phyloP scores from a whole-genome alignment of 2,329 filamentous ascomycete species.

The Calonectria montana region DNA sequence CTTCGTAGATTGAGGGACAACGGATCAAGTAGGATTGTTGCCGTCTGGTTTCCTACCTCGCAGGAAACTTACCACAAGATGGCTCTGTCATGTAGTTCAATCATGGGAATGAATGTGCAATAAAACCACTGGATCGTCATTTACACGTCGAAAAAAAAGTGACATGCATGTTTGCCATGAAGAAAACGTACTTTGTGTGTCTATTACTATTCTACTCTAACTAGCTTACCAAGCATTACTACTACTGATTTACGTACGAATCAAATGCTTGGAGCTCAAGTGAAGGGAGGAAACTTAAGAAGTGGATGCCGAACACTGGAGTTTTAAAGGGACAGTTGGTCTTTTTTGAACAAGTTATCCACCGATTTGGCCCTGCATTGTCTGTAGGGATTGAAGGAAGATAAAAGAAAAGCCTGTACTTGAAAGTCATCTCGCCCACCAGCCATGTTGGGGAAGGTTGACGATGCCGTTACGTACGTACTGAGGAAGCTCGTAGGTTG shows the following conservation, averaged over 20 bases:
- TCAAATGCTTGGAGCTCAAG: conserved; percentile 33
- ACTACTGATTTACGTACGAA: conserved; percentile 29
- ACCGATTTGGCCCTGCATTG: conserved; percentile 32
- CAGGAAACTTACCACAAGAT: conserved; percentile 45
- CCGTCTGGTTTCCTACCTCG: conserved; percentile 59
- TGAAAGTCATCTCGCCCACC: conserved; percentile 44
- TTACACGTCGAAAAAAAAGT: conserved; percentile 13
- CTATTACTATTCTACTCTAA: conserved; percentile 22
- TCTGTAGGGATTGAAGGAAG: not conserved
- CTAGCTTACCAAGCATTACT: conserved; percentile 1
- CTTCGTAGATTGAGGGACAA: conserved; percentile 66
- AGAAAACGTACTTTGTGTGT: not conserved
- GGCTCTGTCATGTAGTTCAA: conserved; percentile 36
- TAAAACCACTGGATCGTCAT: conserved; percentile 31
- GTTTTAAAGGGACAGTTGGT: conserved; percentile 5
- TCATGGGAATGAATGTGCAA: conserved; percentile 23
- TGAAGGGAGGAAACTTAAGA: conserved; percentile 40
- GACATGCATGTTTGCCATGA: not conserved
- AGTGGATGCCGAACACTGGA: conserved; percentile 27
- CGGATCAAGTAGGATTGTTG: conserved; percentile 73
- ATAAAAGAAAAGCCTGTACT: conserved; percentile 42
- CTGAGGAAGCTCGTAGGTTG: conserved; percentile 33
- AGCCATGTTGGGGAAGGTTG: conserved; percentile 34
- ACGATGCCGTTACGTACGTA: conserved; percentile 45
- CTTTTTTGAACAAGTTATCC: conserved; percentile 12